A percentile compares a stretch with the other conserved stretches of the same genome.
Conservation (phyloP, 2,329 filamentous ascomycete species). For the Diaporthe australafricana region DNA sequence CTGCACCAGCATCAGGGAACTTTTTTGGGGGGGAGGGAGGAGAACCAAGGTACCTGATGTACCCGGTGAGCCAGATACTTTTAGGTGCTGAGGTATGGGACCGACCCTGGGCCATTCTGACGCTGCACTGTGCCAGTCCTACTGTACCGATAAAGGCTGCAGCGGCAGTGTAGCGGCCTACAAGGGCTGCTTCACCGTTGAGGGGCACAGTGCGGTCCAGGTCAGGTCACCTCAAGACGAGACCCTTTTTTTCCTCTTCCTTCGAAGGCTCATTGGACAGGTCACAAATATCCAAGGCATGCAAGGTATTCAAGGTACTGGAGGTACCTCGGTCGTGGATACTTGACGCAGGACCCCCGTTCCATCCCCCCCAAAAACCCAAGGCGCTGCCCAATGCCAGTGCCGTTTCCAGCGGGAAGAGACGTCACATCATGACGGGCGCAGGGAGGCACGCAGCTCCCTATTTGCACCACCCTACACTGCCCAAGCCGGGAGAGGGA, state of each 20-base stretch:
- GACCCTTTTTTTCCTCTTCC: constrained; percentile 10
- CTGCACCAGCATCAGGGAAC: background rate
- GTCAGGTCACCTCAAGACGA: constrained; percentile 8
- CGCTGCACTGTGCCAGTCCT: background rate
- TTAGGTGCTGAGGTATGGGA: background rate
- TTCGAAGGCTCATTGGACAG: background rate
- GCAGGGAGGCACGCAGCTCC: constrained; percentile 28
- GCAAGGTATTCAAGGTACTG: background rate
- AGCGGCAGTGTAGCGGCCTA: background rate
- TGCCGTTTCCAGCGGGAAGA: constrained; percentile 18
- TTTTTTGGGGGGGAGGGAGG: background rate
- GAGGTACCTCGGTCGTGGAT: background rate
- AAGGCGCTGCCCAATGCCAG: constrained; percentile 2
- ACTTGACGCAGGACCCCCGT: background rate
- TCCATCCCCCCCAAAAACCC: background rate
- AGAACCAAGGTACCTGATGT: background rate
- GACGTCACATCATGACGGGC: constrained; percentile 30
- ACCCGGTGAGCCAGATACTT: constrained; percentile 1
- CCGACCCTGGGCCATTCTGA: constrained; percentile 7
- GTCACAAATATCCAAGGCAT: background rate
- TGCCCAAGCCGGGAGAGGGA: constrained; percentile 3
- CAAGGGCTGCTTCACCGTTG: constrained; percentile 20
- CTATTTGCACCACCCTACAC: constrained; percentile 31
- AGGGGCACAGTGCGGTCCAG: constrained; percentile 9
- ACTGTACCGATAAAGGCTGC: constrained; percentile 5